A percentile compares a stretch with the other conserved stretches of the same genome.
These are phyloP conservation scores for Vigna reflexopilosa DNA, from an alignment of 306 rosid genomes.

Conservation along the genomic window DNA sequence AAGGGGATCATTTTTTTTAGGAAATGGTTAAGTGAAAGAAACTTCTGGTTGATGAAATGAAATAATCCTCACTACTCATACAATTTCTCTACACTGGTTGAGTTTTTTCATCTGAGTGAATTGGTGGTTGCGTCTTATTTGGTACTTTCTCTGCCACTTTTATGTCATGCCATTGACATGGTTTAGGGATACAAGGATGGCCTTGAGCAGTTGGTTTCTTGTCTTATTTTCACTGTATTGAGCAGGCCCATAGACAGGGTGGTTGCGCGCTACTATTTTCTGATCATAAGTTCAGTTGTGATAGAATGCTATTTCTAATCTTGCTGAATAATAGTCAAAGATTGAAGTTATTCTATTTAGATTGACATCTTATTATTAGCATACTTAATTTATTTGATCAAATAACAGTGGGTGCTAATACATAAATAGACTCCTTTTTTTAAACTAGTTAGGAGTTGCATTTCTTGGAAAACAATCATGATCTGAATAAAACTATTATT, in stretches of 20 bases:
- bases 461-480: constrained; percentile 28
- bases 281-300: constrained; percentile 3
- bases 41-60: constrained; percentile 24
- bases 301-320: constrained; percentile 11
- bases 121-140: constrained; percentile 15
- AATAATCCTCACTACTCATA: constrained; percentile 11
- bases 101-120: neutral
- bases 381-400: constrained; percentile 26
- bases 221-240: neutral
- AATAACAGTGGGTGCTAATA: neutral
- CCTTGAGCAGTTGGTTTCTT: constrained; percentile 9
- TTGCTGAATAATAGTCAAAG: constrained; percentile 16
- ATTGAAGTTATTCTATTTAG: constrained; percentile 1
- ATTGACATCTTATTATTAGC: constrained; percentile 15
- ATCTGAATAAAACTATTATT: constrained; percentile 14
- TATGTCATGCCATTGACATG: neutral
- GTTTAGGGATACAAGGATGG: constrained; percentile 23
- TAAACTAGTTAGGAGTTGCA: neutral
- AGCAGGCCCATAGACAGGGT: constrained; percentile 1
- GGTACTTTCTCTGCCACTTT: neutral
- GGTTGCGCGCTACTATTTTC: constrained; percentile 5
- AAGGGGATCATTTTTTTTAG: neutral
- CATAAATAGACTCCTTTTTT: constrained; percentile 21
- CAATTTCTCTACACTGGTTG: neutral
- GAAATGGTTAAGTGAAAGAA: neutral